Base-by-base conservation (phyloP, 1,139 yeast species). In the Blastobotrys petasosporus region DNA sequence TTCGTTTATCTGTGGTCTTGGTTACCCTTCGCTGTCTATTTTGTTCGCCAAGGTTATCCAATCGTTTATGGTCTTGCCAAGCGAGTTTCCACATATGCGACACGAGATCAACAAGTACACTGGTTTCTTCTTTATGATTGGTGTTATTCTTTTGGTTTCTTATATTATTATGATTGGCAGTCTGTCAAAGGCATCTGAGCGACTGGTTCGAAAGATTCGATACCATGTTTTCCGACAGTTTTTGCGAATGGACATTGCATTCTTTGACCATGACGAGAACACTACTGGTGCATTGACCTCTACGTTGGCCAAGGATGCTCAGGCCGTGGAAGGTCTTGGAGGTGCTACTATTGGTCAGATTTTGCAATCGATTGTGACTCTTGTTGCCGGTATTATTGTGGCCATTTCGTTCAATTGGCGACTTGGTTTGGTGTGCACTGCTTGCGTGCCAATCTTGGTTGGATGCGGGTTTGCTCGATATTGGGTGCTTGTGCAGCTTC, bases 271-370 rank as follows among this genome's bases (percentile, higher is more conserved):
- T 32, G 86, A 87, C 41, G 56, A 58, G 33, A 64, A 66, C 47
- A 54, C 66, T 10, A 61, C 90, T 2, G 97, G 97, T 44, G 92
- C 88, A 54, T 71, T 88, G 59, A 84, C 88, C 25, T 81, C 94
- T 2, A 72, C 95, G 52, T 69, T 87, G 28, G 82, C 92, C 32
- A 81, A 84, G 48, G 96, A 88, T 62, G 90, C 95, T 1, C 88
- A 84, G 59, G 79, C 85, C 36, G 90, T 88, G 20, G 80, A 85
- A 49, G 88, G 88, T 58, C 74, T 87, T 35, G 84, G 94, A 35
- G 97, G 92, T 61, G 95, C 95, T 23, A 81, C 85, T 39, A 75
- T 94, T 48, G 86, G 94, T 11, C 69, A 84, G 3, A 78, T 88
- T 43, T 76, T 84, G 52, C 94, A 94, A 13, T 71, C 77, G 12